Evolutionary conservation across 352 stramenopile species (phyloP).

Genomic region (Phytophthora idaei): DNA sequence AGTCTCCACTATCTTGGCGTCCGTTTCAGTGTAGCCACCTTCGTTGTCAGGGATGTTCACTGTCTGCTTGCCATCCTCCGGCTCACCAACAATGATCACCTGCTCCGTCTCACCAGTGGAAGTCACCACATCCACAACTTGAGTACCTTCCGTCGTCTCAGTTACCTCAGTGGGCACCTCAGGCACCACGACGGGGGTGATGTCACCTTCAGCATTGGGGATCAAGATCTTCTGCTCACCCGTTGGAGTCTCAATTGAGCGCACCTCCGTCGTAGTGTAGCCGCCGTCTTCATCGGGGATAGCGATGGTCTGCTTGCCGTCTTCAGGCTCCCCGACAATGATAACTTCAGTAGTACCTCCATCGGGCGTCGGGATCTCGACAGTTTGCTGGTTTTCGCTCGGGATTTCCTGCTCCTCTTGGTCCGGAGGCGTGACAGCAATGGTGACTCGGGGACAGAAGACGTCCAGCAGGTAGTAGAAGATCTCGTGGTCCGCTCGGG

Average conservation of each 20-base stretch:
- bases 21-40: slow-evolving; percentile 9
- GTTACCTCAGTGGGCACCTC: slow-evolving; percentile 6
- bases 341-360: slow-evolving; percentile 18
- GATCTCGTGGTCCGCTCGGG: slow-evolving; percentile 14
- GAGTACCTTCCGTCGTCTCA: neutral
- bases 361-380: slow-evolving; percentile 21
- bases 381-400: slow-evolving; percentile 13
- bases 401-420: slow-evolving; percentile 1
- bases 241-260: slow-evolving; percentile 13
- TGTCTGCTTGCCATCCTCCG: slow-evolving; percentile 12
- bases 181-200: slow-evolving; percentile 25
- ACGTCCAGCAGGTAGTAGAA: slow-evolving; percentile 34
- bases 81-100: slow-evolving; percentile 22
- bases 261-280: slow-evolving; percentile 28
- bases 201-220: slow-evolving; percentile 24
- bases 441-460: slow-evolving; percentile 22
- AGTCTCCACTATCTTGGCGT: slow-evolving; percentile 4
- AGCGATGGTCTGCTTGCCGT: slow-evolving; percentile 23
- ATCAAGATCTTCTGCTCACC: slow-evolving; percentile 37
- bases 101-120: slow-evolving; percentile 14
- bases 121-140: slow-evolving; percentile 26
- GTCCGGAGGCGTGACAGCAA: slow-evolving; percentile 22
- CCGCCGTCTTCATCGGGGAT: slow-evolving; percentile 20
- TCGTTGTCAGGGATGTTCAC: slow-evolving; percentile 13
- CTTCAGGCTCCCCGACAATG: slow-evolving; percentile 18